Evolutionary conservation across 495 filamentous ascomycete genomes (phyloP).

Genomic region (Penicillium antarcticum): DNA sequence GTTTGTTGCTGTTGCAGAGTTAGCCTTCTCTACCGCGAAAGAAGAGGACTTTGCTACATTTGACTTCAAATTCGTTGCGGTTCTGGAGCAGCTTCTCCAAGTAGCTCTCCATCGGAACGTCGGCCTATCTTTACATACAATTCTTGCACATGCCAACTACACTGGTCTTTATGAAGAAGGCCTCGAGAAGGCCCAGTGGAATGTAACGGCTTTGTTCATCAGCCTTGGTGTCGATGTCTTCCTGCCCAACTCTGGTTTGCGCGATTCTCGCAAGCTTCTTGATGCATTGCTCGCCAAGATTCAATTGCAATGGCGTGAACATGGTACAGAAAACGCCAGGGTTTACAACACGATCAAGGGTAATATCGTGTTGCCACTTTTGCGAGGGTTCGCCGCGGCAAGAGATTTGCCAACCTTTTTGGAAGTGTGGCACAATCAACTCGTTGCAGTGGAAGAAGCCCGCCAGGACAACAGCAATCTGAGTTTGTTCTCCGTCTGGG

Average conservation of each 20-base stretch:
- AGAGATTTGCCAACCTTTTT: slow-evolving; percentile 67
- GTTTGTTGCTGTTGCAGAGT: slow-evolving; percentile 53
- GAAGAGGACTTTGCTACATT: slow-evolving; percentile 27
- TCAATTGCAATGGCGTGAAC: slow-evolving; percentile 32
- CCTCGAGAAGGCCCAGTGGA: slow-evolving; percentile 53
- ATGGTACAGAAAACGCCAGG: slow-evolving; percentile 2
- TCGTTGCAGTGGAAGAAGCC: slow-evolving; percentile 45
- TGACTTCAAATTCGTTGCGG: slow-evolving; percentile 30
- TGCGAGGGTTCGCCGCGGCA: slow-evolving; percentile 59
- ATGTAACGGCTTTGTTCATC: slow-evolving; percentile 56
- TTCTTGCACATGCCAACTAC: slow-evolving; percentile 41
- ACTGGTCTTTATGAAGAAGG: slow-evolving; percentile 42
- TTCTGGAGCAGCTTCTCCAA: slow-evolving; percentile 41
- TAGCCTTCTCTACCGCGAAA: slow-evolving; percentile 41
- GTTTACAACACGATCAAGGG: slow-evolving; percentile 33
- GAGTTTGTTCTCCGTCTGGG: slow-evolving; percentile 51
- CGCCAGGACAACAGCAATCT: slow-evolving; percentile 27
- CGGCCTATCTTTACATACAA: slow-evolving; percentile 41
- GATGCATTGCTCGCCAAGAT: slow-evolving; percentile 41
- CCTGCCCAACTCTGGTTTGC: slow-evolving; percentile 49
- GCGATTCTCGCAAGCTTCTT: slow-evolving; percentile 39
- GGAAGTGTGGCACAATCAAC: slow-evolving; percentile 60
- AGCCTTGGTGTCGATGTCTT: slow-evolving; percentile 69
- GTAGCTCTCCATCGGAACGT: slow-evolving; percentile 40
- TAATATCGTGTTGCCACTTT: slow-evolving; percentile 52